Percentiles rank a stretch among this genome's conserved stretches.
These are phyloP conservation scores for Magnusiomyces magnusii DNA, from an alignment of 1,139 yeast species.

Conservation along the genomic window DNA sequence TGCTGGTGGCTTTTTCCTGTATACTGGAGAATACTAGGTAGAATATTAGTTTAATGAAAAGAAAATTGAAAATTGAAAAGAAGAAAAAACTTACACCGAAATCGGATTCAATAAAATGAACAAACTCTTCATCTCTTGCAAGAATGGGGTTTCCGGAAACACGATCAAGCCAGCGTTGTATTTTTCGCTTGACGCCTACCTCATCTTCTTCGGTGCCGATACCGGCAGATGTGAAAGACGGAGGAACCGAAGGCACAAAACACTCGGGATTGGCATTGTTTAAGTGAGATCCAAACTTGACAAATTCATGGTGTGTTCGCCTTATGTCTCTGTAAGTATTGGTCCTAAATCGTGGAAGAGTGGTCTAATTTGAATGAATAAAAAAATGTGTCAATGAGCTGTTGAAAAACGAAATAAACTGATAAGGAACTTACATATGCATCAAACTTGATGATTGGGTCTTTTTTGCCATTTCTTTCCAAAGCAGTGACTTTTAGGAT, in stretches of 20 bases:
- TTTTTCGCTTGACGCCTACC: slow-evolving; percentile 45
- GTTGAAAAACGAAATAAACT: neutral
- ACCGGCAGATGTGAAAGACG: slow-evolving; percentile 67
- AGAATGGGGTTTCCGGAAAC: slow-evolving; percentile 67
- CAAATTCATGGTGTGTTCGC: slow-evolving; percentile 72
- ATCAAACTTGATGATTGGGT: slow-evolving; percentile 44
- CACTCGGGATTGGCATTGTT: slow-evolving; percentile 82
- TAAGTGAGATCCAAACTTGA: slow-evolving; percentile 67
- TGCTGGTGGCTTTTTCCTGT: slow-evolving; percentile 47
- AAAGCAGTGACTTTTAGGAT: slow-evolving; percentile 40
- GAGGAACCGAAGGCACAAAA: slow-evolving; percentile 85
- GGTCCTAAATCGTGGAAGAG: slow-evolving; percentile 71
- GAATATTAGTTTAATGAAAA: too few species aligned
- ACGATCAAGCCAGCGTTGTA: slow-evolving; percentile 86
- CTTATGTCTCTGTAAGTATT: slow-evolving; percentile 63
- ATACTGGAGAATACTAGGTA: slow-evolving; percentile 36
- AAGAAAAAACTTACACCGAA: slow-evolving; percentile 40
- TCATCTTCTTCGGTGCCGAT: slow-evolving; percentile 77
- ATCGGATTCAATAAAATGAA: slow-evolving; percentile 81
- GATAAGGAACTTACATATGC: slow-evolving; percentile 31
- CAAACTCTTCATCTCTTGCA: slow-evolving; percentile 80
- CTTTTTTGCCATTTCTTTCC: slow-evolving; percentile 44
- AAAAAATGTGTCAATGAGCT: neutral
- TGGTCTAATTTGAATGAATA: slow-evolving; percentile 32
- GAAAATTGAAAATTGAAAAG: too few species aligned